Percentiles rank a stretch among this genome's conserved stretches.
These are phyloP conservation scores for Aureobasidium sp. DNA, from an alignment of 2,329 filamentous ascomycete species.

Conservation along the genomic window DNA sequence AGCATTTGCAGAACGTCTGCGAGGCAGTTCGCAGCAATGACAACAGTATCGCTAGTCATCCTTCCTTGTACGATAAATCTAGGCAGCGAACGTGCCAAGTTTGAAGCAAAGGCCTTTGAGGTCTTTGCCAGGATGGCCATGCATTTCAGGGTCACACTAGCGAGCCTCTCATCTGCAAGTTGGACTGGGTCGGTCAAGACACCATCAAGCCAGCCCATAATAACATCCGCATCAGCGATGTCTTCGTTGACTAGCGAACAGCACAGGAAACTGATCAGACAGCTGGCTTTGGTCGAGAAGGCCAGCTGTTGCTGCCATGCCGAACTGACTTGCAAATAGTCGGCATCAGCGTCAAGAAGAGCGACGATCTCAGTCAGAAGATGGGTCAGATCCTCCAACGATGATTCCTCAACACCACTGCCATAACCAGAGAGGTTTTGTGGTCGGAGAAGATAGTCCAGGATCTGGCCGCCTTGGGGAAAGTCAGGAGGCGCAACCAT, in stretches of 20 bases:
- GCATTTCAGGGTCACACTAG: slow-evolving; percentile 69
- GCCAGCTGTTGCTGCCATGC: slow-evolving; percentile 80
- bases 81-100: slow-evolving; percentile 70
- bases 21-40: slow-evolving; percentile 74
- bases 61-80: slow-evolving; percentile 82
- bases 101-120: slow-evolving; percentile 65
- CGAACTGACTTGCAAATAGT: slow-evolving; percentile 82
- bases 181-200: slow-evolving; percentile 71
- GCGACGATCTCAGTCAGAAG: slow-evolving; percentile 78
- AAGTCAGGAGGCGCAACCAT: slow-evolving; percentile 58
- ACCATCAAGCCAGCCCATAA: slow-evolving; percentile 81
- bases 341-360: slow-evolving; percentile 78
- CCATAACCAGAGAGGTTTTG: background rate
- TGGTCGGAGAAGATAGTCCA: slow-evolving; percentile 50
- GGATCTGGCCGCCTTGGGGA: slow-evolving; percentile 56
- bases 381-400: slow-evolving; percentile 54
- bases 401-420: background rate
- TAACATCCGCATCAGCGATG: slow-evolving; percentile 66
- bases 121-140: slow-evolving; percentile 75
- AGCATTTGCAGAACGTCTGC: slow-evolving; percentile 74
- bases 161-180: slow-evolving; percentile 72
- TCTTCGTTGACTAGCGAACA: slow-evolving; percentile 78
- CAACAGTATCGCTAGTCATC: slow-evolving; percentile 61
- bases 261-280: slow-evolving; percentile 76
- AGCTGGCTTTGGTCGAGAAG: slow-evolving; percentile 75